Evolutionary conservation across 2,329 filamentous ascomycete genomes (phyloP), one percentile per base, ranked within the genome.

Genomic region (Metarhizium robertsii): DNA sequence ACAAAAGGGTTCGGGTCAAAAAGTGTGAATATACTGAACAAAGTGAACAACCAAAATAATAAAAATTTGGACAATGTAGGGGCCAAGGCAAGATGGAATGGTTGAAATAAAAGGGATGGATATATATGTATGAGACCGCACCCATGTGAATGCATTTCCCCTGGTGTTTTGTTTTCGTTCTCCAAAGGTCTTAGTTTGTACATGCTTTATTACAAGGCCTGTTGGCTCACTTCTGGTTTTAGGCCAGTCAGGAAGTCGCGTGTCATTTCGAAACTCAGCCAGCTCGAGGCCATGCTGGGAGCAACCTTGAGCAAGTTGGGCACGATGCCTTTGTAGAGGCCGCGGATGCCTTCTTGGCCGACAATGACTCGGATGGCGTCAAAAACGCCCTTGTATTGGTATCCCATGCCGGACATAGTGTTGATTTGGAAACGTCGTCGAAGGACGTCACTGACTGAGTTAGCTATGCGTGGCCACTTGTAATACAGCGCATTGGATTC

Each of bases 351-450:
- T 73, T 99, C 94, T 64, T 95, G 85, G 50, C 80, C 73, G 54
- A 96, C 71, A 64, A 99, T 99, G 52, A 88, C 83, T 53, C 77
- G 81, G 60, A 99, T 76, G 3, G 94, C 94, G 67, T 96, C 90
- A 59, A 83, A 79, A 47, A 99, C 86, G 6, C 86, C 87, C 65
- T 88, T 91, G 75, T 99, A 99, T 69, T 92, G 84, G 73, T 96
- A 97, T 52, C 94, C 94, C 85, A 99, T 92, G 53, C 94, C 94
- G 50, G 88, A 90, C 94, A 99, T 99, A 54, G 94, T 96, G 73
- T 99, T 99, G 75, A 99, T 94, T 69, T 99, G 94, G 70, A 99
- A 99, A 52, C 94, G 84, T 58, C 94, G 85, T 36, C 94, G 88
- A 54, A 99, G 79, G 2, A 99, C 92, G 68, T 96, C 92, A 68